A percentile compares a stretch with the other conserved stretches of the same genome.
Evolutionary conservation across 148 eudicot genomes (phyloP).

Genomic region (Amaranthus cruentus): DNA sequence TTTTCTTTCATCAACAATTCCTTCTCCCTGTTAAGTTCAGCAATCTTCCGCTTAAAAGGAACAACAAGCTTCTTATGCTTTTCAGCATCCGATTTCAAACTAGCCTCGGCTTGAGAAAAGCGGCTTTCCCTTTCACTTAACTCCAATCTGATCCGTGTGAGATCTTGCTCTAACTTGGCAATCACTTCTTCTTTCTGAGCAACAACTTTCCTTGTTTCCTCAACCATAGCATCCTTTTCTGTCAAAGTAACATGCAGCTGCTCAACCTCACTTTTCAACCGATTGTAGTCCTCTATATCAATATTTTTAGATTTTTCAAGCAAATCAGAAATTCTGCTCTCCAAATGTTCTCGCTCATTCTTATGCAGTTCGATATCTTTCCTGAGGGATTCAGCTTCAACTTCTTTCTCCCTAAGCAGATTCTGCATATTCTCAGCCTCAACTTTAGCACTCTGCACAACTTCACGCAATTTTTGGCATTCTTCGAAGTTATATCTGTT

Average conservation of each 20-base stretch:
- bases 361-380: constrained; percentile 51
- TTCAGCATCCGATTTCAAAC: constrained; percentile 53
- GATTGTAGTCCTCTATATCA: constrained; percentile 64
- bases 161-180: constrained; percentile 60
- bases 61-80: constrained; percentile 37
- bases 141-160: constrained; percentile 47
- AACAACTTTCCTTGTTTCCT: constrained; percentile 43
- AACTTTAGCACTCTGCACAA: constrained; percentile 38
- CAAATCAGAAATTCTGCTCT: constrained; percentile 56
- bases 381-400: constrained; percentile 45
- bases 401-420: constrained; percentile 48
- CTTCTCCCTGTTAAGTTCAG: constrained; percentile 43
- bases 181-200: constrained; percentile 52
- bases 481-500: constrained; percentile 82
- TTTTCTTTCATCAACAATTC: constrained; percentile 54
- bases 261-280: constrained; percentile 48
- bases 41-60: constrained; percentile 38
- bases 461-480: constrained; percentile 85
- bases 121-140: constrained; percentile 48
- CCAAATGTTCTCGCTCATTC: constrained; percentile 47
- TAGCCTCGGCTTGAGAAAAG: constrained; percentile 50
- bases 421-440: constrained; percentile 53
- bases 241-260: constrained; percentile 50
- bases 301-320: constrained; percentile 55
- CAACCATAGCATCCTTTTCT: constrained; percentile 62